Base-by-base conservation (phyloP, 768 basidiomycete genomes). In the Daedaleopsis nitida region DNA sequence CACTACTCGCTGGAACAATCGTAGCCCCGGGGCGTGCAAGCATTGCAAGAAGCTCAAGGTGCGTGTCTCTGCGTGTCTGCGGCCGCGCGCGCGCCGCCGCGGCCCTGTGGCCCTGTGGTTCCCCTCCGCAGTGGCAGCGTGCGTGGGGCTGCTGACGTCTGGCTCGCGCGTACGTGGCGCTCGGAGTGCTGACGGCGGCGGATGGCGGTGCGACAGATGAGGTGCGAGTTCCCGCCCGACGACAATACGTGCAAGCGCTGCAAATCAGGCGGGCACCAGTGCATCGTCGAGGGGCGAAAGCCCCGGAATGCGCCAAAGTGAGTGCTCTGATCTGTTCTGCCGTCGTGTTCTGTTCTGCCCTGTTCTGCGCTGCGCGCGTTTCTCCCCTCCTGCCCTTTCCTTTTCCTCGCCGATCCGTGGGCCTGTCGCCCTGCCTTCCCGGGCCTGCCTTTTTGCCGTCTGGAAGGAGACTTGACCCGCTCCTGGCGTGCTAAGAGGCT, bases 31-130 rank as follows among this genome's bases (percentile, higher is more conserved):
- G 59, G 92, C 92, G 45, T 94, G 92, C 74, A 88, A 83, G 3
- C 86, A 93, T 69, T 94, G 92, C 82, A 94, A 92, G 74, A 89
- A 86, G 70, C 85, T 93, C 68, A 94, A 94, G 87, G 90, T 88
- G 75, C 59, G 85, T 23, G 11, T 14, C 11, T 17, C 4, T n/a
- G 13, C 23, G n/a, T 2, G 10, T 57, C 38, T 32, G 27, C 27
- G 27, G 27, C 27, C 27, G 48, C 61, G 47, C 34, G 51, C 17
- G 57, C 52, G 17, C 45, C 27, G 34, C 50, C 55, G 17, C 37
- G 27, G 27, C 27, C 27, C 27, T 7, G 27, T 32, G 27, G 27
- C 27, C 27, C 27, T 32, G 27, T 32, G 27, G 27, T 32, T 32
- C 27, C 27, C 27, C 27, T 3, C 27, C 27, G 27, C 27, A 32